Conservation (phyloP, 208 protist species). For the Leishmania aethiopica region DNA sequence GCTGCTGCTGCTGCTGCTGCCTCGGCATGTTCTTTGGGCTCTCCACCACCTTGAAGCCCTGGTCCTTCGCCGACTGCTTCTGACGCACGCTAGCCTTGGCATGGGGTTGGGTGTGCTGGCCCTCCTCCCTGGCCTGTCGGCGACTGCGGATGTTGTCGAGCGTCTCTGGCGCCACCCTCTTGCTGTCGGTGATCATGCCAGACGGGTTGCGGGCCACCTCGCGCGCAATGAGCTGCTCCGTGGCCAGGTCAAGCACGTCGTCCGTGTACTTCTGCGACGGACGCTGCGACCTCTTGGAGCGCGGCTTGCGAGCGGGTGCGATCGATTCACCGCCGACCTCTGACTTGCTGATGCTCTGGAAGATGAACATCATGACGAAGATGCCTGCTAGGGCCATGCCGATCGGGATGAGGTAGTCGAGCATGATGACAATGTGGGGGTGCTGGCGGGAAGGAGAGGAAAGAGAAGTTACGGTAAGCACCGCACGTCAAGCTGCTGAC, state of each 20-base stretch:
- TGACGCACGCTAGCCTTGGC: conserved; percentile 42
- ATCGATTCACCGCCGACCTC: conserved; percentile 26
- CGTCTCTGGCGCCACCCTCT: conserved; percentile 39
- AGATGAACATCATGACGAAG: conserved; percentile 73
- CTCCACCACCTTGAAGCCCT: conserved; percentile 54
- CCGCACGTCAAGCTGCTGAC: background rate
- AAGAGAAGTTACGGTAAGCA: background rate
- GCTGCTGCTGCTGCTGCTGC: conserved; percentile 27
- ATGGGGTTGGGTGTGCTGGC: conserved; percentile 10
- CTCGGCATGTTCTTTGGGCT: conserved; percentile 24
- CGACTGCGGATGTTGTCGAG: conserved; percentile 49
- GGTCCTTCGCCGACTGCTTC: conserved; percentile 46
- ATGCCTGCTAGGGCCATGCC: conserved; percentile 58
- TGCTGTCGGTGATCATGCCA: conserved; percentile 61
- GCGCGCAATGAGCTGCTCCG: conserved; percentile 67
- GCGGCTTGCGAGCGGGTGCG: conserved; percentile 29
- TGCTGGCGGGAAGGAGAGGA: background rate
- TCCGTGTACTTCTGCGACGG: conserved; percentile 46
- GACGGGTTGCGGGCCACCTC: conserved; percentile 55
- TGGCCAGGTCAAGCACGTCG: conserved; percentile 55
- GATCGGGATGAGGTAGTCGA: conserved; percentile 78
- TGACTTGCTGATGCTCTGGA: conserved; percentile 52
- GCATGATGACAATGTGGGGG: conserved; percentile 20
- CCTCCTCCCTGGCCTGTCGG: conserved; percentile 34
- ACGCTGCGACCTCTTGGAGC: conserved; percentile 37